Conservation (phyloP, 148 eudicot species). For the Linanthus parryae region DNA sequence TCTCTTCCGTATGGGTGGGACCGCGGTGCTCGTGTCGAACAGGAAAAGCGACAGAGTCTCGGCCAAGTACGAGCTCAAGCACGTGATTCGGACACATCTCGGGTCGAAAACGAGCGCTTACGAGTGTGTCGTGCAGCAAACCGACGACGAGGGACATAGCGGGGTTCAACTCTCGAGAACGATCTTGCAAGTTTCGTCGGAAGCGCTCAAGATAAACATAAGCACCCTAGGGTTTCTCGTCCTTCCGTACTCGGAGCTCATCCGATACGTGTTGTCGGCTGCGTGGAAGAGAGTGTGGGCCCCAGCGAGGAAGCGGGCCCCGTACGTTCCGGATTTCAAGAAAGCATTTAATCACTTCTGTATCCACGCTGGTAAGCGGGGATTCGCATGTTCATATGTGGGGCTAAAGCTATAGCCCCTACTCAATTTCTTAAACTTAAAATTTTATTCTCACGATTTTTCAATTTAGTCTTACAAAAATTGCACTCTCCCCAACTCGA, state of each 20-base stretch:
- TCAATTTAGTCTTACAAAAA: too few species aligned
- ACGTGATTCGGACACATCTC: constrained; percentile 7
- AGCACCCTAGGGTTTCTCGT: constrained; percentile 7
- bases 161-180: constrained; percentile 14
- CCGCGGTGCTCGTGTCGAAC: constrained; percentile 17
- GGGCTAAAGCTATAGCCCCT: too few species aligned
- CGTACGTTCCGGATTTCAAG: constrained; percentile 13
- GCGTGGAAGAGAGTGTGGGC: neutral
- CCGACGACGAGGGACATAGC: constrained; percentile 1
- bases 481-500: too few species aligned
- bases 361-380: too few species aligned
- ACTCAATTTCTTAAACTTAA: too few species aligned
- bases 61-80: constrained; percentile 12
- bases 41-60: constrained; percentile 9
- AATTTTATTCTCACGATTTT: too few species aligned
- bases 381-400: too few species aligned
- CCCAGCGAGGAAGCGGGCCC: neutral
- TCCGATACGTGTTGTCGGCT: constrained; percentile 1
- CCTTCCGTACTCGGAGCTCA: constrained; percentile 10
- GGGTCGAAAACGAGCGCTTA: constrained; percentile 10
- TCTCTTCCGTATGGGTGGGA: constrained; percentile 18
- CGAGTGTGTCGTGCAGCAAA: constrained; percentile 8
- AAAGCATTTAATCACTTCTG: constrained; percentile 16
- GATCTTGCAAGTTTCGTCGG: constrained; percentile 7
- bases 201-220: constrained; percentile 9